Evolutionary conservation across 192 early-diverging fungal genomes (phyloP).

Genomic region (Backusella luteola): DNA sequence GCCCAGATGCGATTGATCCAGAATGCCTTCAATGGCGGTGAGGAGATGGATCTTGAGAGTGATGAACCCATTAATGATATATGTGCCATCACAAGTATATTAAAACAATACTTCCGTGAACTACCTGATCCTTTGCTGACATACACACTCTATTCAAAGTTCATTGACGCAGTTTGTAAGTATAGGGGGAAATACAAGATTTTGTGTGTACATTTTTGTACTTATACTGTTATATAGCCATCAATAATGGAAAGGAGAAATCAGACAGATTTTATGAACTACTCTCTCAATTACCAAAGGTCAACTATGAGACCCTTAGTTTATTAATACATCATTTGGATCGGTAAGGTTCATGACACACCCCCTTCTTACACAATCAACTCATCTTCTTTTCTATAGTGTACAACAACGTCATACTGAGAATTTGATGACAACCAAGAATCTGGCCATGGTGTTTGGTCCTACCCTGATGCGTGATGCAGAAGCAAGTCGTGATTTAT

Average conservation of each 20-base stretch:
- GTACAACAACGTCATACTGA: conserved; percentile 56
- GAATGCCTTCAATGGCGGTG: conserved; percentile 58
- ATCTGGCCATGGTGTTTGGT: conserved; percentile 93
- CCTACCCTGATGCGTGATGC: conserved; percentile 77
- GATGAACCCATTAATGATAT: conserved; percentile 65
- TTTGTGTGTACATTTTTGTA: conserved; percentile 3
- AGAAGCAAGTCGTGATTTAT: conserved; percentile 59
- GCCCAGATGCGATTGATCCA: conserved; percentile 68
- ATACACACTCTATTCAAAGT: conserved; percentile 63
- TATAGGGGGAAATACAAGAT: background rate
- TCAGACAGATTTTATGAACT: conserved; percentile 44
- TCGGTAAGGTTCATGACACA: conserved; percentile 27
- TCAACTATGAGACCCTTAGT: conserved; percentile 62
- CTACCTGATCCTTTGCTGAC: conserved; percentile 74
- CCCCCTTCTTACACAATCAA: background rate
- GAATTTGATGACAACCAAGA: conserved; percentile 93
- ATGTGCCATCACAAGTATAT: conserved; percentile 72
- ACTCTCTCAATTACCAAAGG: conserved; percentile 55
- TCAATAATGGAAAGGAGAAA: conserved; percentile 38
- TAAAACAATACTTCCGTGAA: conserved; percentile 81
- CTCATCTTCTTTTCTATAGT: conserved; percentile 20
- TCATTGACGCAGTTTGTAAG: conserved; percentile 57
- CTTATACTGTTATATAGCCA: conserved; percentile 18
- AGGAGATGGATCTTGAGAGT: conserved; percentile 47
- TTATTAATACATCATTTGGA: conserved; percentile 64